Percentiles rank a stretch among this genome's conserved stretches.
These are phyloP conservation scores for Phytophthora hybrid DNA, from an alignment of 352 stramenopile species.

Conservation along the genomic window DNA sequence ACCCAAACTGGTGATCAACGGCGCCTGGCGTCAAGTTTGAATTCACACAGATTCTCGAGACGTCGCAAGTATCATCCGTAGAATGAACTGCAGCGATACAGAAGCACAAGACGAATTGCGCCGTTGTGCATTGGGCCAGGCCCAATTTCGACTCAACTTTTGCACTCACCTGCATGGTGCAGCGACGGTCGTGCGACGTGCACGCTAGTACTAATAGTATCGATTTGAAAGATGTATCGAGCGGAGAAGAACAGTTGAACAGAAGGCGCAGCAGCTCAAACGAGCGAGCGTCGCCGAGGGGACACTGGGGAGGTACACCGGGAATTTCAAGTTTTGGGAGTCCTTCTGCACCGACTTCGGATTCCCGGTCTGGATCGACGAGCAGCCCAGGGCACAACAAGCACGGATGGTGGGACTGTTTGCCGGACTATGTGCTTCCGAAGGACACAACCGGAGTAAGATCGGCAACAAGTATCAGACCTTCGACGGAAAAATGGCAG, in stretches of 20 bases:
- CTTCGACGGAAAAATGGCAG: not conserved
- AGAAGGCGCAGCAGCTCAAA: too few relatives aligned
- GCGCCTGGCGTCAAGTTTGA: not conserved
- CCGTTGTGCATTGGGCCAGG: too few relatives aligned
- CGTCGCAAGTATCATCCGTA: not conserved
- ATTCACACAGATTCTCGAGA: not conserved
- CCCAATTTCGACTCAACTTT: not conserved
- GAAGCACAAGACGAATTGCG: too few relatives aligned
- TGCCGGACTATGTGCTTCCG: not conserved
- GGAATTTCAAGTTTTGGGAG: slow-evolving; percentile 5
- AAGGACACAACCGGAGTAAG: not conserved
- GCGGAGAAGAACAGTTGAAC: too few relatives aligned
- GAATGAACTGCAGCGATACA: too few relatives aligned
- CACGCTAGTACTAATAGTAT: not conserved
- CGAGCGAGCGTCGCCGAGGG: not conserved
- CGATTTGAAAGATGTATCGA: not conserved
- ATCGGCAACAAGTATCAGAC: not conserved
- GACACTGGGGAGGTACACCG: not conserved
- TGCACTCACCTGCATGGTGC: too few relatives aligned
- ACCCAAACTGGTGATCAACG: not conserved
- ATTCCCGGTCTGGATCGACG: slow-evolving; percentile 1
- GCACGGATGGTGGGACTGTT: slow-evolving; percentile 3
- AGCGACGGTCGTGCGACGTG: too few relatives aligned
- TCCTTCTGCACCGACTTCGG: slow-evolving; percentile 4
- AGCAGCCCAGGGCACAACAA: slow-evolving; percentile 6